These are phyloP conservation scores for Diplogelasinospora grovesii DNA, from an alignment of 495 filamentous ascomycete species.

Conservation along the genomic window DNA sequence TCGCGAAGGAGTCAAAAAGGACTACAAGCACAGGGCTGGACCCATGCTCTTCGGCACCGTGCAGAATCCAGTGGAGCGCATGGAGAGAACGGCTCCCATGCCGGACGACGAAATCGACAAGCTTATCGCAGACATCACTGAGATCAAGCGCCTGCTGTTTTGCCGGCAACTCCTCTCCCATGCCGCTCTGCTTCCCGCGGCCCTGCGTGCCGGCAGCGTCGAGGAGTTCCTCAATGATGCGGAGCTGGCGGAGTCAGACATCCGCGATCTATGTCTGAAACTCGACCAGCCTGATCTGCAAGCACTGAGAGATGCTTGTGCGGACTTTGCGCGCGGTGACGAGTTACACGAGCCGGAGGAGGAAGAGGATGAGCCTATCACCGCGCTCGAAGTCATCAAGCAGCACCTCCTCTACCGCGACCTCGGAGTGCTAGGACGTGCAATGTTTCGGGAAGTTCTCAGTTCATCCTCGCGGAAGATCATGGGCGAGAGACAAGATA, in stretches of 20 bases:
- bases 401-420: conserved; percentile 18
- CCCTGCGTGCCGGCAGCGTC: conserved; percentile 35
- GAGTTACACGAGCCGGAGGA: conserved; percentile 23
- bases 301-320: conserved; percentile 46
- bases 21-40: conserved; percentile 25
- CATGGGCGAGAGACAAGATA: conserved; percentile 4
- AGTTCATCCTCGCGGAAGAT: not conserved
- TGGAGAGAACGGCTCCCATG: conserved; percentile 30
- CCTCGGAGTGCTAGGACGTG: no score
- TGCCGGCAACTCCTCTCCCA: conserved; percentile 44
- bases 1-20: conserved; percentile 33
- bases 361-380: conserved; percentile 8
- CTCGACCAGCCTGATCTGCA: conserved; percentile 41
- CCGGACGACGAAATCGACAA: conserved; percentile 36
- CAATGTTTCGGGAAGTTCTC: not conserved
- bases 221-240: conserved; percentile 41
- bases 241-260: conserved; percentile 35
- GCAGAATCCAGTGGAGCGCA: conserved; percentile 29
- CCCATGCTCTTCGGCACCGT: conserved; percentile 33
- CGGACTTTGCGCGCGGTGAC: conserved; percentile 41
- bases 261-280: conserved; percentile 43
- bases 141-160: conserved; percentile 46
- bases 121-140: conserved; percentile 37
- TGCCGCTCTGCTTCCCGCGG: conserved; percentile 40
- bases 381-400: conserved; percentile 15